Percentiles rank a stretch among this genome's conserved stretches.
These are phyloP conservation scores for Lithospermum erythrorhizon DNA, from an alignment of 257 asterid species.

Conservation along the genomic window DNA sequence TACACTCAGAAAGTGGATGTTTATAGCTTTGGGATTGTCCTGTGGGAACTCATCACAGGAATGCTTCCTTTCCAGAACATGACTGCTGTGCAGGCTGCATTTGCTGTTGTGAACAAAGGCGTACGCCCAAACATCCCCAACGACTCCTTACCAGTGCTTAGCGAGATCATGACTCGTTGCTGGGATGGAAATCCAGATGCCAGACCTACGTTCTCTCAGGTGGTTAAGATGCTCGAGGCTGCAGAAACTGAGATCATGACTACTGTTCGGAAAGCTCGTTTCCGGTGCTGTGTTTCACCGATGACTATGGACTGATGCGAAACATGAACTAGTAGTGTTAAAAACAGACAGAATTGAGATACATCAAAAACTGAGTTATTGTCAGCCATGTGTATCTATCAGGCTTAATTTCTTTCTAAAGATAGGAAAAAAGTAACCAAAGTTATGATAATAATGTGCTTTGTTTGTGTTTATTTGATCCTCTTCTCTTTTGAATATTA, in stretches of 20 bases:
- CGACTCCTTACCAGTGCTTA: conserved; percentile 65
- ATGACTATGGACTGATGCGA: conserved; percentile 64
- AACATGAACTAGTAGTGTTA: conserved; percentile 17
- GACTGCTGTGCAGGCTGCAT: conserved; percentile 99
- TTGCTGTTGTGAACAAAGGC: conserved; percentile 95
- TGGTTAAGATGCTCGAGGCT: conserved; percentile 81
- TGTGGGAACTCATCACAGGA: conserved; percentile 95
- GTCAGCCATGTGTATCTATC: conserved; percentile 50
- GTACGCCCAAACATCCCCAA: conserved; percentile 76
- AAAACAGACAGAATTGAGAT: conserved; percentile 19
- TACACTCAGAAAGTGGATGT: conserved; percentile 95
- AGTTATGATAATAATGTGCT: conserved; percentile 38
- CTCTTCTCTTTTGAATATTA: conserved; percentile 17
- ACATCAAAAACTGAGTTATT: conserved; percentile 20
- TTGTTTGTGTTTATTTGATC: conserved; percentile 14
- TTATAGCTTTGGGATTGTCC: conserved; percentile 93
- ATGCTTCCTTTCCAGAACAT: conserved; percentile 97
- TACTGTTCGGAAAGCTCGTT: conserved; percentile 87
- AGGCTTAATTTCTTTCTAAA: conserved; percentile 39
- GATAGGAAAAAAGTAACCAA: conserved; percentile 40
- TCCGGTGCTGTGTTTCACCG: conserved; percentile 94
- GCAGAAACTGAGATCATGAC: conserved; percentile 89
- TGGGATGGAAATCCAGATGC: conserved; percentile 89
- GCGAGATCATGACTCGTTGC: conserved; percentile 90
- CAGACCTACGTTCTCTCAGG: conserved; percentile 76